These are phyloP conservation scores for Kluyveromyces starmeri DNA, from an alignment of 805 yeast species.

Conservation along the genomic window DNA sequence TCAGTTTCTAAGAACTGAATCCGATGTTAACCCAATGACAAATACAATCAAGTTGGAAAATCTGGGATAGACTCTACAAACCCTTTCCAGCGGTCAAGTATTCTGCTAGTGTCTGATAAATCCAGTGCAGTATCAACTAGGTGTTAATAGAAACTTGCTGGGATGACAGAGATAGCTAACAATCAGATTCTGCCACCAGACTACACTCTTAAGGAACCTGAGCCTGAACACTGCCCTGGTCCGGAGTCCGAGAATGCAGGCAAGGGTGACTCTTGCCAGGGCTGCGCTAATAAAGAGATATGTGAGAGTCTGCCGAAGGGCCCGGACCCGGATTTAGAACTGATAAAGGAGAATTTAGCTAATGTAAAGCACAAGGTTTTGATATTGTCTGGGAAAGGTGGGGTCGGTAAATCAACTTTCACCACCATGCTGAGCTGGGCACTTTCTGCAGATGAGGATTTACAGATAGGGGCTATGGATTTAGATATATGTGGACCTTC, in stretches of 20 bases:
- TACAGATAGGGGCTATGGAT: conserved; percentile 95
- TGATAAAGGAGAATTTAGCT: conserved; percentile 58
- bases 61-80: too few species aligned
- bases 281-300: conserved; percentile 88
- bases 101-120: too few species aligned
- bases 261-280: conserved; percentile 83
- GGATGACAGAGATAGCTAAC: conserved; percentile 8
- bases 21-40: too few species aligned
- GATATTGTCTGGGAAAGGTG: conserved; percentile 82
- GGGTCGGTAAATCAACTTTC: conserved; percentile 96
- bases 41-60: too few species aligned
- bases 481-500: conserved; percentile 98
- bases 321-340: conserved; percentile 87
- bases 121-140: too few species aligned
- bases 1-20: neutral
- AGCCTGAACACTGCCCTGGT: conserved; percentile 98
- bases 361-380: conserved; percentile 70
- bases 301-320: conserved; percentile 87
- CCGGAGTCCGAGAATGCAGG: conserved; percentile 95
- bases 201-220: conserved; percentile 48
- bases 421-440: conserved; percentile 98
- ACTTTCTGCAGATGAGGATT: conserved; percentile 65
- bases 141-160: too few species aligned
- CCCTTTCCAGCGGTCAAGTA: too few species aligned
- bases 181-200: conserved; percentile 17